Percentiles rank a stretch among this genome's conserved stretches.
phyloP scores from a whole-genome alignment of 1,139 yeast genomes.

The Debaryomyces sp. region DNA sequence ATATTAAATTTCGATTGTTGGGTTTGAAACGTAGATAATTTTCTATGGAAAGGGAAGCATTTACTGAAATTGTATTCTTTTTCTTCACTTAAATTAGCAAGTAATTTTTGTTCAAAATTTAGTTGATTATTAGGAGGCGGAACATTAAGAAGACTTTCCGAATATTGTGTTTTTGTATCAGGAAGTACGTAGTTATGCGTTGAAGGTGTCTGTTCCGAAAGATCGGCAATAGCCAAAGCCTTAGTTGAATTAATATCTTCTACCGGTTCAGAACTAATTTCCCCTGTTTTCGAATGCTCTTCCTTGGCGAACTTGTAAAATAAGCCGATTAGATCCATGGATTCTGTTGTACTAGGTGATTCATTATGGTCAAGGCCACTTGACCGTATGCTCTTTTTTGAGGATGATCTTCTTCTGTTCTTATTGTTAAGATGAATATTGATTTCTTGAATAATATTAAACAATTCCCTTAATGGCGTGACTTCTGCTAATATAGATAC shows the following conservation, averaged over 20 bases:
- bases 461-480: conserved; percentile 55
- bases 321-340: conserved; percentile 39
- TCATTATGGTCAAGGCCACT: conserved; percentile 27
- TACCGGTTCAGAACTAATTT: conserved; percentile 11
- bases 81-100: conserved; percentile 32
- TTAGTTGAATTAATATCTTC: background rate
- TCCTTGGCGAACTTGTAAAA: conserved; percentile 49
- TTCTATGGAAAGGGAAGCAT: conserved; percentile 83
- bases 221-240: background rate
- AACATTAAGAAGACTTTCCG: background rate
- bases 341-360: conserved; percentile 25
- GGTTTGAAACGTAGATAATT: conserved; percentile 63
- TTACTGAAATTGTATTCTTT: conserved; percentile 71
- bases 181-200: background rate
- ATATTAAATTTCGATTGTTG: conserved; percentile 56
- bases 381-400: conserved; percentile 22
- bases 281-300: conserved; percentile 21
- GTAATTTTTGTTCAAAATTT: conserved; percentile 1
- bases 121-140: background rate
- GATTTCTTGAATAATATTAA: conserved; percentile 33
- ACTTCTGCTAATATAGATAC: conserved; percentile 47
- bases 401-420: conserved; percentile 24
- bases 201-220: background rate
- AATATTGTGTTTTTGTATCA: background rate
- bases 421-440: conserved; percentile 13